Percentiles rank a stretch among this genome's conserved stretches.
Conservation (phyloP, 2,329 filamentous ascomycete species). For the Elsinoe perseae region DNA sequence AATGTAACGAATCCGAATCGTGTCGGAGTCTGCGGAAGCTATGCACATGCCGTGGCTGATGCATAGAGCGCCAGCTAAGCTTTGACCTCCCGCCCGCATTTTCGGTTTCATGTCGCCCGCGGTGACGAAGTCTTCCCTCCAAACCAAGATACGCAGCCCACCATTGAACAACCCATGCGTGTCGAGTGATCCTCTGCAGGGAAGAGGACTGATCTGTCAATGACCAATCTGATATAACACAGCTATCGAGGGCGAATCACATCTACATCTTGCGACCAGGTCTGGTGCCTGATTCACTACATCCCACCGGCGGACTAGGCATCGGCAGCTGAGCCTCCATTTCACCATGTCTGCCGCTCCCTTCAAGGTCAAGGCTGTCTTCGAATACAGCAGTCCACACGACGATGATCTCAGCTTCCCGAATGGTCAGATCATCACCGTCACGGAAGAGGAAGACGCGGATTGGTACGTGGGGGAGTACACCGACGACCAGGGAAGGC, state of each 20-base stretch:
- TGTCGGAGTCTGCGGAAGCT: neutral
- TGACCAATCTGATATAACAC: neutral
- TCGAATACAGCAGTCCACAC: constrained; percentile 86
- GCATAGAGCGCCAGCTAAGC: constrained; percentile 1
- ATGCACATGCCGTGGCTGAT: neutral
- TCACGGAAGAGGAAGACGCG: constrained; percentile 82
- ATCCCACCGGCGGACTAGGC: neutral
- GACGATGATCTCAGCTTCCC: constrained; percentile 90
- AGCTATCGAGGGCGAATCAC: neutral
- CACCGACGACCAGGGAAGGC: constrained; percentile 63
- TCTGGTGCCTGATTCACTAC: neutral
- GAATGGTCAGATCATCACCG: constrained; percentile 81
- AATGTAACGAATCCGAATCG: neutral
- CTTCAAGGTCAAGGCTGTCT: constrained; percentile 94
- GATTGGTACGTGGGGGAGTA: constrained; percentile 95
- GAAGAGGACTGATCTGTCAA: neutral
- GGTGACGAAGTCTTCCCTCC: constrained; percentile 9
- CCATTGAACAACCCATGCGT: neutral
- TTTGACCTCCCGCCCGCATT: constrained; percentile 6
- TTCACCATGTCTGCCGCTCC: constrained; percentile 56
- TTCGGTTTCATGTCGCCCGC: constrained; percentile 7
- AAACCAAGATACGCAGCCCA: neutral
- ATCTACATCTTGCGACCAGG: neutral
- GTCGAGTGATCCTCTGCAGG: neutral
- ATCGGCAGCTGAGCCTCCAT: neutral